Evolutionary conservation across 371 early-diverging fungal species (phyloP), one percentile per base, ranked within the genome.

Genomic region (Saksenaea oblongispora): DNA sequence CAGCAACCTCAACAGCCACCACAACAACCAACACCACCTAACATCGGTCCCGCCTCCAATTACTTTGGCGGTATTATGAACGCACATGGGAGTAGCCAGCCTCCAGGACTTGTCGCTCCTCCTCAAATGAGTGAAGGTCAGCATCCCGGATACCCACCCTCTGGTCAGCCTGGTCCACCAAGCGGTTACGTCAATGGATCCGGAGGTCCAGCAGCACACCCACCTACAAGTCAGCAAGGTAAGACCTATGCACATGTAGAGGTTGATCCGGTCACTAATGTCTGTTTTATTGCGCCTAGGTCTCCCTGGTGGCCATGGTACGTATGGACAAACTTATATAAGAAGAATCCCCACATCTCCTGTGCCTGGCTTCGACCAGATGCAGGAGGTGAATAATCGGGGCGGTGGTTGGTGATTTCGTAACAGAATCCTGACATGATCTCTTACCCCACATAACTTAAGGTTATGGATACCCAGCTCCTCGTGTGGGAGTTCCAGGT

Each of bases 21-120:
- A 15, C 66, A 62, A 14, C 74, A 75, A 54, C 78, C 68, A 1
- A 72, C 66, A 34, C 78, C 78, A 37, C 82, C 80, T 42, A 81
- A 70, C 34, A 81, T 81, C 64, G 78, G 81, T n/a, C 81, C 81
- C 56, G 76, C 73, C 17, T 78, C 78, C 18, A 81, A 80, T 47
- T 76, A 72, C 26, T 80, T 80, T 71, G 78, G 78, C 22, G 78
- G 81, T 27, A 78, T 80, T 26, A 80, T 80, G 74, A 80, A 75
- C 31, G 68, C 74, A 1, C 72, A 73, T 36, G 74, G 74, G 15
- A 72, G 69, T 34, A 61, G 51, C 26, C 58, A 63, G 17, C 69
- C 62, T 22, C 71, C 77, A 51, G 78, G 78, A 10, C 58, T 76
- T 9, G 73, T 73, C 26, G 80, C 75, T 34, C 76, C 79, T 37